Percentiles rank a stretch among this genome's conserved stretches.
Evolutionary conservation across 2,329 filamentous ascomycete species (phyloP).

Genomic region (Calonectria pseudoreteaudii): DNA sequence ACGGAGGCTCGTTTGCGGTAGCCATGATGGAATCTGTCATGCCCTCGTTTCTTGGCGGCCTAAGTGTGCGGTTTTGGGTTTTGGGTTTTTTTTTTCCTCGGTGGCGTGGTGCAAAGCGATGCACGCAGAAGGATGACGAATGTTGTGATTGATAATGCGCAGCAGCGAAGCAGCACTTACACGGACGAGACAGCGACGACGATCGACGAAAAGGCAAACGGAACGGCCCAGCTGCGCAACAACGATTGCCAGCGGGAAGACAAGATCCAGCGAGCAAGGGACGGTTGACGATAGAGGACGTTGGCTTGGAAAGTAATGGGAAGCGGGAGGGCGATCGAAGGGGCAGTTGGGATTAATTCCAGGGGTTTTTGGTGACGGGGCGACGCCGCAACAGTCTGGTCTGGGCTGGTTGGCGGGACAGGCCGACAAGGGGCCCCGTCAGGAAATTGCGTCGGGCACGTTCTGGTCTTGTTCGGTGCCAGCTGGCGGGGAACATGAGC

Average conservation of each 20-base stretch:
- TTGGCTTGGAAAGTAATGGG: slow-evolving; percentile 2
- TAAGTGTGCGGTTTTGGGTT: neutral
- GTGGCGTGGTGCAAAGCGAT: neutral
- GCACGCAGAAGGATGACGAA: neutral
- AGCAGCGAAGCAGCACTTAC: slow-evolving; percentile 13
- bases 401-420: slow-evolving; percentile 31
- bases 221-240: slow-evolving; percentile 11
- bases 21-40: slow-evolving; percentile 45
- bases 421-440: slow-evolving; percentile 17
- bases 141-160: neutral
- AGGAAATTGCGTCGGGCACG: slow-evolving; percentile 24
- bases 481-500: neutral
- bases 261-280: slow-evolving; percentile 20
- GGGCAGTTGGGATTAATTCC: slow-evolving; percentile 43
- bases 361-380: slow-evolving; percentile 41
- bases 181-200: neutral
- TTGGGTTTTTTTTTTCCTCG: neutral
- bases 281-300: neutral
- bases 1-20: slow-evolving; percentile 46
- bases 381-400: slow-evolving; percentile 27
- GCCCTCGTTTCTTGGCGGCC: slow-evolving; percentile 7
- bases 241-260: slow-evolving; percentile 24
- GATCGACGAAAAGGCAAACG: neutral
- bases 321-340: slow-evolving; percentile 33
- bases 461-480: slow-evolving; percentile 5